Evolutionary conservation across 495 filamentous ascomycete species (phyloP).

Genomic region (Penicillium taxi): DNA sequence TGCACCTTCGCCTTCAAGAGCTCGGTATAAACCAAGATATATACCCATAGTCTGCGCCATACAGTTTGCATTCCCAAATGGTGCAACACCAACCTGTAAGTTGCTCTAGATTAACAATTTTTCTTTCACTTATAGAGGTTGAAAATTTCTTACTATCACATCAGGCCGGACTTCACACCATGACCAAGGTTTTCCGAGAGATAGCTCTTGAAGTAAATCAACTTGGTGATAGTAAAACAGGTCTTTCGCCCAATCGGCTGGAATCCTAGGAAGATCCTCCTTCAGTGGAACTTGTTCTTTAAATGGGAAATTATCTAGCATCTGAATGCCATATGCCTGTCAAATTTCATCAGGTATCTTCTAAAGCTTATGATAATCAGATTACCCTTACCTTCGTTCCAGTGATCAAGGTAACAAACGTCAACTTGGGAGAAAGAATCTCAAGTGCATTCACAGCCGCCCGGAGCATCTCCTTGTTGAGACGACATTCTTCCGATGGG

Average conservation of each 20-base stretch:
- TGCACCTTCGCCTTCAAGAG: conserved; percentile 20
- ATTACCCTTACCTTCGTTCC: conserved; percentile 11
- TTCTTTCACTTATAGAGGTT: background rate
- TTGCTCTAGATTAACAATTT: conserved; percentile 7
- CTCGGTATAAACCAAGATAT: conserved; percentile 31
- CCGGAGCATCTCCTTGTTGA: conserved; percentile 14
- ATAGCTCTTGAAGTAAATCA: conserved; percentile 28
- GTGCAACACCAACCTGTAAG: conserved; percentile 20
- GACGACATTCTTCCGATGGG: conserved; percentile 10
- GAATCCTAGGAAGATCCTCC: conserved; percentile 34
- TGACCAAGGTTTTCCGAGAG: conserved; percentile 32
- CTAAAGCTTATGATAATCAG: background rate
- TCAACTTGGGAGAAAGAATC: conserved; percentile 4
- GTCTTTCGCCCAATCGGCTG: conserved; percentile 32
- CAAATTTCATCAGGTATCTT: background rate
- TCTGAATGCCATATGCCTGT: conserved; percentile 24
- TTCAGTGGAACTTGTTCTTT: conserved; percentile 22
- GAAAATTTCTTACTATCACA: conserved; percentile 32
- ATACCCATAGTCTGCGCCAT: conserved; percentile 27
- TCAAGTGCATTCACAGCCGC: conserved; percentile 7
- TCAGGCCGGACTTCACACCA: conserved; percentile 42
- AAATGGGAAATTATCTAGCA: conserved; percentile 20
- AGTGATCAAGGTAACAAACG: conserved; percentile 11
- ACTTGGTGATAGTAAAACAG: conserved; percentile 44
- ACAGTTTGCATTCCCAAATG: conserved; percentile 5